Percentiles rank a stretch among this genome's conserved stretches.
These are phyloP conservation scores for Colletotrichum acutatum DNA, from an alignment of 2,329 filamentous ascomycete genomes.

Conservation along the genomic window DNA sequence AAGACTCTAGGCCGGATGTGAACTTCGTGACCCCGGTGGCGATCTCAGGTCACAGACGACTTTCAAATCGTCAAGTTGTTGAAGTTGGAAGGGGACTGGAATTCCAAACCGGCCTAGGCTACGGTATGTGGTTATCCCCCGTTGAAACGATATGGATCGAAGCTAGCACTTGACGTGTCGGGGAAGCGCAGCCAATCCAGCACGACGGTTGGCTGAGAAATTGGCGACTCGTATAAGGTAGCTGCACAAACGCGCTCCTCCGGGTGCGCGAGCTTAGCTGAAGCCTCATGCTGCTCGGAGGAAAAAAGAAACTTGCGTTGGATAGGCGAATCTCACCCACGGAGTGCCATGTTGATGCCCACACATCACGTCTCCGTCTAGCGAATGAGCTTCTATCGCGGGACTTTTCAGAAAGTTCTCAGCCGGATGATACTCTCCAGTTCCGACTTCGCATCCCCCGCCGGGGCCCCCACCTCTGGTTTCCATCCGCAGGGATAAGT, in stretches of 20 bases:
- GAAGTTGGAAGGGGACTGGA: neutral
- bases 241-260: neutral
- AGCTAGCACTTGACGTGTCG: neutral
- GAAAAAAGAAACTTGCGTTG: conserved; percentile 10
- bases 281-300: neutral
- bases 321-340: conserved; percentile 3
- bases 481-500: conserved; percentile 22
- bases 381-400: conserved; percentile 7
- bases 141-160: neutral
- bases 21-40: neutral
- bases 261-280: conserved; percentile 1
- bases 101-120: neutral
- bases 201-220: neutral
- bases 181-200: neutral
- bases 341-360: neutral
- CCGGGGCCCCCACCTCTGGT: neutral
- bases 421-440: conserved; percentile 3
- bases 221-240: neutral
- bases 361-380: neutral
- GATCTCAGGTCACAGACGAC: neutral
- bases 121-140: neutral
- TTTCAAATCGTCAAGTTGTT: neutral
- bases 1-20: neutral
- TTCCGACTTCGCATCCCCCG: neutral
- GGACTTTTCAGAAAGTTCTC: neutral